Base-by-base conservation (phyloP, 1,284 basidiomycete genomes). In the Marasmius oreades region DNA sequence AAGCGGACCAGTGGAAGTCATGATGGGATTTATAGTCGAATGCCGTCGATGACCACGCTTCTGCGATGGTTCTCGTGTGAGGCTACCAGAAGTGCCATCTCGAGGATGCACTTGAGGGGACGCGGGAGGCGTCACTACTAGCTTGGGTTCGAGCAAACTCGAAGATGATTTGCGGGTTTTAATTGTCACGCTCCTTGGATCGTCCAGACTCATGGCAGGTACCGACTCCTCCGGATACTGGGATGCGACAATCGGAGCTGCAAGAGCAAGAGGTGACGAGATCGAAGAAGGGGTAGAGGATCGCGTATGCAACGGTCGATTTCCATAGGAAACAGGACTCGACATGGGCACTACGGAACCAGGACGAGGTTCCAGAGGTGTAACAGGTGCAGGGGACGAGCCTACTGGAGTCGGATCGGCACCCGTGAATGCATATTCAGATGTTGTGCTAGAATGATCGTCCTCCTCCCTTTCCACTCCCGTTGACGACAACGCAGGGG, bases 261-360 rank as follows among this genome's bases (percentile, higher is more conserved):
- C 90, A 36, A 90, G 76, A 28, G 90, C 90, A 39, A 92, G 76
- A 57, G 90, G 90, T 20, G 90, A 92, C 28, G 90, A 91, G 52
- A 92, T 80, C 11, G 90, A 92, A 1, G 90, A 92, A 12, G 90
- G 90, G 0, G 90, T 92, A 14, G 89, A 92, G 6, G 90, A 91
- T 46, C 90, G 80, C 4, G 89, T 91, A 53, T 85, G 81, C 59
- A 87, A 73, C 52, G 78, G 75, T 63, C 77, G 80, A 55, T 80
- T 28, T 24, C 55, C 39, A 28, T 59, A 50, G 20, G 81, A 63
- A 75, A 77, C 37, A 65, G 62, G 14, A 77, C 64, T 59, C 69
- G 73, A 65, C 69, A 70, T 53, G 42, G 66, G 61, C 62, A 55
- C 46, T 51, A 60, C 43, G 59, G 67, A 61, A 57, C 70, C 58